Evolutionary conservation across 768 basidiomycete species (phyloP).

Genomic region (Lentinula detonsa): DNA sequence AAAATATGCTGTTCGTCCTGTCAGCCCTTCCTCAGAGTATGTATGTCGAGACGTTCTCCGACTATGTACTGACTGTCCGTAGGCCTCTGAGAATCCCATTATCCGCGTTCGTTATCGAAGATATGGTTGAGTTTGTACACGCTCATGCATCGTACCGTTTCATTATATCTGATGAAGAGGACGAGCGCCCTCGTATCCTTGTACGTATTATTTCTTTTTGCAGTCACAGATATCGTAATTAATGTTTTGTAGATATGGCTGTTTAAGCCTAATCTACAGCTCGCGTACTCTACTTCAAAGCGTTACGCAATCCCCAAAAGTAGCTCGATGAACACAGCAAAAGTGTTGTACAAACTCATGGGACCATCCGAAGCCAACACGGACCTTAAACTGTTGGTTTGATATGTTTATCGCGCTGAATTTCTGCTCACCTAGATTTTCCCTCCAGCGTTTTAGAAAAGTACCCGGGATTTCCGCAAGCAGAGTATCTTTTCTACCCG

Average conservation of each 20-base stretch:
- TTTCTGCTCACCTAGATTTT: background rate
- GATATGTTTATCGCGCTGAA: background rate
- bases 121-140: constrained; percentile 86
- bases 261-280: constrained; percentile 83
- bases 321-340: constrained; percentile 64
- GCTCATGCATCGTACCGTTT: constrained; percentile 95
- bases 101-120: constrained; percentile 85
- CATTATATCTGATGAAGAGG: constrained; percentile 81
- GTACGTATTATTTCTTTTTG: constrained; percentile 37
- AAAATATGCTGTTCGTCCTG: constrained; percentile 79
- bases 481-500: constrained; percentile 85
- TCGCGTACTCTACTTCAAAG: constrained; percentile 62
- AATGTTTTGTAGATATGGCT: constrained; percentile 69
- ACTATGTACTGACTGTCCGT: constrained; percentile 3
- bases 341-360: constrained; percentile 81
- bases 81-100: constrained; percentile 53
- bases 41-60: constrained; percentile 21
- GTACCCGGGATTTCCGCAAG: constrained; percentile 80
- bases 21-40: constrained; percentile 57
- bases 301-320: constrained; percentile 55
- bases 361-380: constrained; percentile 46
- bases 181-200: constrained; percentile 70
- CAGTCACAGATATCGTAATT: background rate
- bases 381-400: constrained; percentile 38
- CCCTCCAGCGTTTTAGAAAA: constrained; percentile 48